These are phyloP conservation scores for Lactarius deliciosus DNA, from an alignment of 768 basidiomycete species.

Conservation along the genomic window DNA sequence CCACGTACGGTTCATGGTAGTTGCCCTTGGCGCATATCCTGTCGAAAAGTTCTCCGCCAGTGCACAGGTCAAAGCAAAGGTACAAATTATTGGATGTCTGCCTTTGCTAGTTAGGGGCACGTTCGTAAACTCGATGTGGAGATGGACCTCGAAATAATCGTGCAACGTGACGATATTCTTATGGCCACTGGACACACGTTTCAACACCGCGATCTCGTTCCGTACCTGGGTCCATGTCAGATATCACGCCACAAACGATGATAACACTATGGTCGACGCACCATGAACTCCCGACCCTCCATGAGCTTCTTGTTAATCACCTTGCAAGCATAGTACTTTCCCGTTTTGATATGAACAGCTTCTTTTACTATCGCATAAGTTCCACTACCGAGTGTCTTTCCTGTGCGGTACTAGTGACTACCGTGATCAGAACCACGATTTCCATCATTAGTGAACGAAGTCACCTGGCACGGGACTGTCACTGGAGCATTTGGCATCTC, in stretches of 20 bases:
- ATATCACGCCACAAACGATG: conserved; percentile 8
- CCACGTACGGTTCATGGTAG: conserved; percentile 86
- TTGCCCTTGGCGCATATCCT: conserved; percentile 97
- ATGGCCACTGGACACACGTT: conserved; percentile 89
- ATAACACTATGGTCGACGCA: conserved; percentile 38
- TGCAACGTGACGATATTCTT: conserved; percentile 89
- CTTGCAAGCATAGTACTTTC: conserved; percentile 97
- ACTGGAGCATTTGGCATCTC: conserved; percentile 37
- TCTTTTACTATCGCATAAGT: conserved; percentile 96
- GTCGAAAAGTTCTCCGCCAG: conserved; percentile 98
- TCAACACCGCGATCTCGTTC: conserved; percentile 95
- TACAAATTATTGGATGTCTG: conserved; percentile 92
- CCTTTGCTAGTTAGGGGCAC: conserved; percentile 8
- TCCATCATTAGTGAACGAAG: conserved; percentile 5
- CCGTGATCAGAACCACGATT: conserved; percentile 7
- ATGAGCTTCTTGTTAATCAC: conserved; percentile 99
- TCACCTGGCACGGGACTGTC: conserved; percentile 50
- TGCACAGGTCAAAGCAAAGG: conserved; percentile 94
- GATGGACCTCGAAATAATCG: conserved; percentile 89
- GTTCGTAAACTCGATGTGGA: conserved; percentile 5
- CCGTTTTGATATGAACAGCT: conserved; percentile 90
- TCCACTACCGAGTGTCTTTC: conserved; percentile 84
- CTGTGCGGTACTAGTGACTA: conserved; percentile 72
- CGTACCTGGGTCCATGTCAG: conserved; percentile 59
- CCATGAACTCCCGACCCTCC: conserved; percentile 98